Evolutionary conservation across 1,284 basidiomycete species (phyloP), one percentile per base, ranked within the genome.

Genomic region (Tetrapyrgos nigripes): DNA sequence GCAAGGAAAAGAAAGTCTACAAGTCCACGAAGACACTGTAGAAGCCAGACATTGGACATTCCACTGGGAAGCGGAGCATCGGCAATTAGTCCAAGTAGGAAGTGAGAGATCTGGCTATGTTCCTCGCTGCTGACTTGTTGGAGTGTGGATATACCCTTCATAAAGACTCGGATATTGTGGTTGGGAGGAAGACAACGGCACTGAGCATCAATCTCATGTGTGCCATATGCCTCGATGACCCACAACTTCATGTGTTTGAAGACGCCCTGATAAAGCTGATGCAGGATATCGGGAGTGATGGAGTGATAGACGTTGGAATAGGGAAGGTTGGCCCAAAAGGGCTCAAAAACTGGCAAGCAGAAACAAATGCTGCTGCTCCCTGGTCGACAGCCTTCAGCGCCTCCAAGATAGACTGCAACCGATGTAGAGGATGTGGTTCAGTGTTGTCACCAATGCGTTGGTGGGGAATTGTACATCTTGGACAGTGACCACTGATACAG

Each of bases 121-220:
- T 70, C 73, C 31, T 50, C 63, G 21, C 74, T 71, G 40, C 66
- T 70, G 23, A 68, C 50, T 10, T 66, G 65, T 21, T 66, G 67
- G 1, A 76, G 59, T 0, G 50, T 55, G 0, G 69, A 65, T 35
- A 80, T 76, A 0, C 79, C 79, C 10, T 74, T 73, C 3, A 59
- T 57, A 53, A n/a, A n/a, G n/a, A n/a, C n/a, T n/a, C n/a, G n/a
- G n/a, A n/a, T n/a, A n/a, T n/a, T n/a, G n/a, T n/a, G 72, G 55
- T 76, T 74, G 1, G 64, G 66, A 0, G 72, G 73, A 1, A 75
- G 31, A 1, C 68, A 54, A 1, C 62, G 62, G 46, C 68, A 72
- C 2, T 69, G 66, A 8, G 70, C 69, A 58, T 73, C 71, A 2
- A 73, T 47, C 43, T 70, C 64, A 8, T 55, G 58, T 19, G 46